Evolutionary conservation across 495 filamentous ascomycete species (phyloP), one percentile per base, ranked within the genome.

Genomic region (Geopyxis carbonaria): DNA sequence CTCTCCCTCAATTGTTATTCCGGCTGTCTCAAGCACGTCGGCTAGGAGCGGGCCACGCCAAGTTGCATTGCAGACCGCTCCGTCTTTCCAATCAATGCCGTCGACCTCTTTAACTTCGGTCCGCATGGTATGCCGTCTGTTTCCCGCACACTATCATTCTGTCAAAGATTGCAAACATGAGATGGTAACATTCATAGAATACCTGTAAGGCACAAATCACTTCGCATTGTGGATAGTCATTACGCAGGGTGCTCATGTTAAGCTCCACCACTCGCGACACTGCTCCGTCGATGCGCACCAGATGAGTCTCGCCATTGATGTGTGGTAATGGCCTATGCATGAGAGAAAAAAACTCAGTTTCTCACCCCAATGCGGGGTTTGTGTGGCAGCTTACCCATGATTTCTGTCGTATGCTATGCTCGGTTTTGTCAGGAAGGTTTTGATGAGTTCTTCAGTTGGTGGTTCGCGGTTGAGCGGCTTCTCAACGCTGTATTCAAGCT

Each of bases 71-170:
- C 75, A 76, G 8, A 75, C 66, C 1, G 71, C 73, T 22, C 63
- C 71, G 39, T 75, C 71, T 21, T 61, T 62, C 73, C 73, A 77
- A 45, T 77, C 70, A 30, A 77, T 68, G 0, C 73, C 73, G 35
- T 66, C 52, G 19, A 75, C 71, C 50, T 75, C 72, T 45, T 68
- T 68, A 3, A 76, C 48, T 32, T 66, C 50, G 0, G 69, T 75
- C 14, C 72, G 67, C 73, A 76, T 76, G 15, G 70, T 72, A 43
- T 75, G 71, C 2, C 73, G 66, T 4, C 73, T 58, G 45, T 77
- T 76, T 16, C 73, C 73, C 11, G 73, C 73, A 35, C 73, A 77
- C 57, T 74, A 15, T 24, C 19, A 42, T 43, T 28, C n/a, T n/a
- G n/a, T n/a, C n/a, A n/a, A 30, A 19, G 13, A 24, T 9, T 34